Evolutionary conservation across 495 filamentous ascomycete species (phyloP), one percentile per base, ranked within the genome.

Genomic region (Xylaria grammica): DNA sequence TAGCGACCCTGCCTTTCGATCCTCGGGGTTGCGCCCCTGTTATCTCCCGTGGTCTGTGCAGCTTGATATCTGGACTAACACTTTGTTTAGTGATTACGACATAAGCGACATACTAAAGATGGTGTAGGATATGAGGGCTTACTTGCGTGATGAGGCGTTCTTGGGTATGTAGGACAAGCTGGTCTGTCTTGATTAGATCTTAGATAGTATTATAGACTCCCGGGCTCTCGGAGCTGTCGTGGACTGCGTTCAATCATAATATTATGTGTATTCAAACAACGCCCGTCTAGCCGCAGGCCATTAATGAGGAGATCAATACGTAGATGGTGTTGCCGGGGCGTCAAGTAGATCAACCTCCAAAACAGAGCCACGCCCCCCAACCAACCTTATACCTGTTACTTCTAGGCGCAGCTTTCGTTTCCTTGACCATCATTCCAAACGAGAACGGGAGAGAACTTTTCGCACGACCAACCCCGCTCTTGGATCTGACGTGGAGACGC

Each of bases 81-180:
- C 30, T 20, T 45, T 2, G 7, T 34, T 24, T 48, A 59, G 55
- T 59, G 55, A 34, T 59, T 19, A 59, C 55, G 5, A 59, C 55
- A n/a, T 59, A 27, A 59, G 15, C 27, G 7, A 2, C 13, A 57
- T n/a, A n/a, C 3, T 26, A n/a, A 51, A 30, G 27, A 30, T 30
- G 17, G 11, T 30, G 6, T 51, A 30, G 26, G 4, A 30, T 30
- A 30, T 19, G 0, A 24, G 49, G 15, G 15, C 17, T 30, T 9
- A 9, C 30, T 51, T 51, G 49, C 2, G 11, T 19, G 0, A 17
- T 3, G 4, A 10, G 49, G 49, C 49, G 49, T 51, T 51, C 5
- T n/a, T 17, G 26, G 46, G 15, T 29, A 11, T 29, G 24, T 26
- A 17, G 46, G 15, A 29, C 29, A 22, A 50, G 22, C 24, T 50